These are phyloP conservation scores for Sporormia fimetaria DNA, from an alignment of 495 filamentous ascomycete genomes.

Conservation along the genomic window DNA sequence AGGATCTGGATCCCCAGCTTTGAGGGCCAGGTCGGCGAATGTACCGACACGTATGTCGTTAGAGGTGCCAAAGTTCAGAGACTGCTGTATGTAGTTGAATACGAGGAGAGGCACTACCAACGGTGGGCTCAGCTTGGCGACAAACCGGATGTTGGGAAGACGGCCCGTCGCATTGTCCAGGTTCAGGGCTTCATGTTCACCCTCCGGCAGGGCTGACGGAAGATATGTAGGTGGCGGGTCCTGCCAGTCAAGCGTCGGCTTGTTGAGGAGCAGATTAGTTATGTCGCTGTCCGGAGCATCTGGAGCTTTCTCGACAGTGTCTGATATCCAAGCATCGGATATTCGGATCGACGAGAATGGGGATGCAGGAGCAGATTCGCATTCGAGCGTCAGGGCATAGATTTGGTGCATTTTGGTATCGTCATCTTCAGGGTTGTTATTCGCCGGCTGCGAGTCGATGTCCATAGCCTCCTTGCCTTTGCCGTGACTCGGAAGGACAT, in stretches of 20 bases:
- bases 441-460: constrained; percentile 9
- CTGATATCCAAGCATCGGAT: constrained; percentile 55
- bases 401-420: constrained; percentile 32
- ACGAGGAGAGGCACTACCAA: constrained; percentile 58
- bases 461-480: constrained; percentile 23
- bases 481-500: constrained; percentile 30
- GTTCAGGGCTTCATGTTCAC: constrained; percentile 35
- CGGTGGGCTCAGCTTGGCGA: constrained; percentile 74
- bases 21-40: constrained; percentile 57
- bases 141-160: constrained; percentile 67
- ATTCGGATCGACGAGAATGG: constrained; percentile 50
- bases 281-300: constrained; percentile 12
- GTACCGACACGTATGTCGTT: constrained; percentile 45
- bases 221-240: constrained; percentile 43
- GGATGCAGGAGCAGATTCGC: constrained; percentile 41
- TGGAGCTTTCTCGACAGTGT: constrained; percentile 41
- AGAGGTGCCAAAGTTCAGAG: constrained; percentile 46
- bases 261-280: constrained; percentile 15
- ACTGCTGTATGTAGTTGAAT: constrained; percentile 53
- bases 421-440: constrained; percentile 14
- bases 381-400: constrained; percentile 55
- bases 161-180: constrained; percentile 28
- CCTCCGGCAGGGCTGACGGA: constrained; percentile 16
- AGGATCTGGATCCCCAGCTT: constrained; percentile 28
- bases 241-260: constrained; percentile 50